Percentiles rank a stretch among this genome's conserved stretches.
phyloP scores from a whole-genome alignment of 2,329 filamentous ascomycete species.

The Monilinia aucupariae region DNA sequence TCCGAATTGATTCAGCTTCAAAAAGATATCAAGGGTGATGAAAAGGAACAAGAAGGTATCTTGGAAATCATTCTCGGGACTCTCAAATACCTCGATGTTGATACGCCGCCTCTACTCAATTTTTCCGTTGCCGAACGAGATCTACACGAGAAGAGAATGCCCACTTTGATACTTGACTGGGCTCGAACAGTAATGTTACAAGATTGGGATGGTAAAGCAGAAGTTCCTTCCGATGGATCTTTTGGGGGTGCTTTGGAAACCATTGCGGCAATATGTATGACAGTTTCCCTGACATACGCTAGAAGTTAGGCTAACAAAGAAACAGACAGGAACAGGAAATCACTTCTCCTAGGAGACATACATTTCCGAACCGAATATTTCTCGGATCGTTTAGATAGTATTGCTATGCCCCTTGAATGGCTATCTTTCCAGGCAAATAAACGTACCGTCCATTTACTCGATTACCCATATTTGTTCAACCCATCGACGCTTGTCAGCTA shows the following conservation, averaged over 20 bases:
- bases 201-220: conserved; percentile 73
- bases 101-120: conserved; percentile 37
- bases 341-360: conserved; percentile 58
- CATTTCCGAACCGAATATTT: conserved; percentile 74
- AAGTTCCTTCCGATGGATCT: conserved; percentile 62
- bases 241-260: conserved; percentile 74
- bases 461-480: conserved; percentile 75
- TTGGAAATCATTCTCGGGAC: conserved; percentile 36
- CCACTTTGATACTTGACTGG: conserved; percentile 62
- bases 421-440: conserved; percentile 54
- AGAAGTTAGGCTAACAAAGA: conserved; percentile 12
- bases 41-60: conserved; percentile 25
- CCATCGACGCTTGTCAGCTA: conserved; percentile 69
- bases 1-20: conserved; percentile 32
- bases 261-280: conserved; percentile 65
- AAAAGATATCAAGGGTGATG: conserved; percentile 24
- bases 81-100: conserved; percentile 39
- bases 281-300: neutral
- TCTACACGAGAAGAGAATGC: conserved; percentile 52
- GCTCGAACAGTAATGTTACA: conserved; percentile 67
- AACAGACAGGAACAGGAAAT: conserved; percentile 55
- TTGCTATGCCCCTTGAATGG: conserved; percentile 71
- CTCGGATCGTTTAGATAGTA: conserved; percentile 66
- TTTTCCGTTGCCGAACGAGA: conserved; percentile 48
- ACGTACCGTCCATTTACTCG: conserved; percentile 67